Evolutionary conservation across 345 rosid genomes (phyloP), one percentile per base, ranked within the genome.

Genomic region (Diplotaxis tenuifolia): DNA sequence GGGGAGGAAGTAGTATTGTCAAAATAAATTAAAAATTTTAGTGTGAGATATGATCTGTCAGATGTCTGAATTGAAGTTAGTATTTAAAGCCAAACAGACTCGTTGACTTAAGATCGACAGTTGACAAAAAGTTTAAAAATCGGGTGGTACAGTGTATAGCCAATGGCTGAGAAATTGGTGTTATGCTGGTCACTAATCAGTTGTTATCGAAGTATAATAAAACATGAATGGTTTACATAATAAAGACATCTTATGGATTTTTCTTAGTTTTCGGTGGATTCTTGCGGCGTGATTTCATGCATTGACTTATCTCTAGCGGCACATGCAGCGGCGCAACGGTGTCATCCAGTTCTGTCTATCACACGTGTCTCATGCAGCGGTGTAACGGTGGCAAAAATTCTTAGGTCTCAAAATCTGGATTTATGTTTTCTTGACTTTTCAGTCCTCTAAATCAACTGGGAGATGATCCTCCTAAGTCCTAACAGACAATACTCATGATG

Each of bases 31-130:
- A n/a, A n/a, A 70, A 49, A 29, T 22, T 1, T 40, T 0, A 49
- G 23, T 47, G 12, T 5, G n/a, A 62, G 45, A 36, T 25, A 59
- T 59, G 61, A 74, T 67, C 9, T 74, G 78, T 74, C 61, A 54
- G 61, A 40, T 67, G 73, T 59, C 23, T 4, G 62, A 67, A 74
- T 49, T 59, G 36, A 60, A 59, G 45, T 60, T 23, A 9, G 18
- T 49, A 74, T 38, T 67, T 18, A 67, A 36, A 36, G 15, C n/a
- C n/a, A 67, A 14, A 0, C 29, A 7, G 2, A 64, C n/a, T 42
- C 20, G 50, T 42, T 42, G n/a, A 38, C 47, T 11, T 0, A 38
- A 11, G 12, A 38, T 6, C 11, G 47, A 38, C 47, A 5, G 4
- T n/a, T 73, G 71, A 45, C 65, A 1, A 12, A 19, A 40, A 9